Percentiles rank a stretch among this genome's conserved stretches.
These are phyloP conservation scores for Euptelea pleiosperma DNA, from an alignment of 164 flowering plant genomes.

Conservation along the genomic window DNA sequence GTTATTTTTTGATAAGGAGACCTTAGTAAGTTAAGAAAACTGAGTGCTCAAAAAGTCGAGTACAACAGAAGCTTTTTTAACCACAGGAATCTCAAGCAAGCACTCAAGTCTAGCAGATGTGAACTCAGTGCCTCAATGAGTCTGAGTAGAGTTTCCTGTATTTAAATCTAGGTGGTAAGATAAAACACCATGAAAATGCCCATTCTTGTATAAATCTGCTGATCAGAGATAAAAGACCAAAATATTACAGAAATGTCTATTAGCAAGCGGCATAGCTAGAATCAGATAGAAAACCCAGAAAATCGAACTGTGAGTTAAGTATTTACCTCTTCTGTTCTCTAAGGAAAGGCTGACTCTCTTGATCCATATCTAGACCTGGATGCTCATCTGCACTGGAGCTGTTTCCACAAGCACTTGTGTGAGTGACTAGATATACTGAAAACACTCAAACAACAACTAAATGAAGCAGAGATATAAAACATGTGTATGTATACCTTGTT, in stretches of 20 bases:
- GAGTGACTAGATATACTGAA: not conserved
- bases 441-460: not conserved
- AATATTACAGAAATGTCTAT: not conserved
- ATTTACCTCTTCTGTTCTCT: constrained; percentile 46
- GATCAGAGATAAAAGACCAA: not conserved
- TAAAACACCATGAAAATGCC: too few species aligned
- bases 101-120: too few species aligned
- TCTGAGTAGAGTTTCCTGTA: too few species aligned
- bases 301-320: not conserved
- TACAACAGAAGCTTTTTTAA: too few species aligned
- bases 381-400: constrained; percentile 38
- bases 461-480: not conserved
- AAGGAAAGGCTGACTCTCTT: constrained; percentile 45
- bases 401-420: constrained; percentile 12
- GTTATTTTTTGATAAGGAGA: too few species aligned
- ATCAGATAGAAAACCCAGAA: not conserved
- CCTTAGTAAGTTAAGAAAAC: too few species aligned
- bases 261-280: too few species aligned
- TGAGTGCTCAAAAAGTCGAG: too few species aligned
- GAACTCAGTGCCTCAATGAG: too few species aligned
- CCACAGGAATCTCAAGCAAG: too few species aligned
- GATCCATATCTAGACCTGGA: constrained; percentile 19
- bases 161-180: too few species aligned
- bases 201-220: too few species aligned
- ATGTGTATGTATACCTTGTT: constrained; percentile 12